Evolutionary conservation across 1,139 yeast species (phyloP), one percentile per base, ranked within the genome.

Genomic region (Nakaseomyces kungkrabaensis): DNA sequence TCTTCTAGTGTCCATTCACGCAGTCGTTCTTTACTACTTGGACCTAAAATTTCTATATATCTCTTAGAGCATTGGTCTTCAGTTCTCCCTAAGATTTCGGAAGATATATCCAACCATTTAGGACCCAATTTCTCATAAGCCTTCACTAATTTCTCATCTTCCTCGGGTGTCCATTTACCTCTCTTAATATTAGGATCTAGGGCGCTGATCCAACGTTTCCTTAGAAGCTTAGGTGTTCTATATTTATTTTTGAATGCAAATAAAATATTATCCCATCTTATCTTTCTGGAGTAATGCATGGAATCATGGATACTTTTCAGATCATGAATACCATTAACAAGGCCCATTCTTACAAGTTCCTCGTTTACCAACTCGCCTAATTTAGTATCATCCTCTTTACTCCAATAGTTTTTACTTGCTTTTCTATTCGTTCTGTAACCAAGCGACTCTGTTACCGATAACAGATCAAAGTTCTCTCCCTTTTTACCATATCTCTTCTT

Each of bases 51-150:
- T 61, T 90, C 97, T 24, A 84, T 80, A 65, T 88, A 90, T 57
- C 97, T 70, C 62, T 90, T 90, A 2, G 96, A 88, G 69, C 97
- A 90, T 68, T 90, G 97, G 66, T 89, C 97, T 63, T 89, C 96
- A 1, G 96, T 90, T 60, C 97, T 73, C 3, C 96, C 95, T 1
- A 79, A 77, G 10, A 89, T 85, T 49, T 78, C 82, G 48, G 74
- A 70, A 0, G 96, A 81, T 7, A 90, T 90, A 57, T 82, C 82
- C 54, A 85, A 86, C 97, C 97, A 90, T 40, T 82, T 77, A 0
- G 96, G 76, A 0, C 97, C 97, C 65, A 77, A 76, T 54, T 74
- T 76, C 46, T 76, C 71, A 62, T 77, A 85, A 0, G 95, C 90
- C 46, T 73, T 72, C 25, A 83, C 63, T 45, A 90, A 71, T 43